Base-by-base conservation (phyloP, 2,329 filamentous ascomycete genomes). In the Blastomyces parvus region DNA sequence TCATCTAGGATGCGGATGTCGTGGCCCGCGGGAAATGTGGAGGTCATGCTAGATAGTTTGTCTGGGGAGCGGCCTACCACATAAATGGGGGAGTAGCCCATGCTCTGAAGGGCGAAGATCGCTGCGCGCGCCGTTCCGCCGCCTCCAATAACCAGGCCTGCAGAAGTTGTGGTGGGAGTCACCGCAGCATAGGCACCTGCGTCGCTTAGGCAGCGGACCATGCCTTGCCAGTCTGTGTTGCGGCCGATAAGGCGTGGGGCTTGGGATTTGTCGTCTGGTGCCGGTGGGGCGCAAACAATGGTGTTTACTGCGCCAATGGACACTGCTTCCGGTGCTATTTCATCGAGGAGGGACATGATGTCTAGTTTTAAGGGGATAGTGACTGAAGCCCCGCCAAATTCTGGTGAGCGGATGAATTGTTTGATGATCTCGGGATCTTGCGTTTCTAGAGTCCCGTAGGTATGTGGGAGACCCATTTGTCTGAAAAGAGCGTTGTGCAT, bases 171-270 rank as follows among this genome's bases (percentile, higher is more conserved):
- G 68, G 71, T 69, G 70, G 71, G 52, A 3, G 73, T 70, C 68
- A 71, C 69, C 70, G 71, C 74, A 66, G 76, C 75, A 65, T 78
- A 78, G 48, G 89, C 80, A 8, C 90, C 90, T 1, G 85, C 86
- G 52, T 84, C 84, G 63, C 83, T 85, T 25, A 99, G 83, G 3
- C 90, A 87, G 68, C 88, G 85, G 2, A 89, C 86, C 86, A 99
- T 99, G 66, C 94, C 94, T 71, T 86, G 84, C 88, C 91, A 99
- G 78, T 99, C 94, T 14, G 94, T 99, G 76, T 99, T 99, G 73
- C 92, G 89, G 53, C 94, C 94, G 19, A 89, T 75, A 2, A 97
- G 84, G 3, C 80, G 83, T 13, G 69, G 53, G 67, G 79, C 68
- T 69, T 76, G 68, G 59, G 76, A 76, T 62, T 80, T 75, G 3